Percentiles rank a stretch among this genome's conserved stretches.
phyloP scores from a whole-genome alignment of 352 stramenopile genomes.

The Thraustochytrium striatum region DNA sequence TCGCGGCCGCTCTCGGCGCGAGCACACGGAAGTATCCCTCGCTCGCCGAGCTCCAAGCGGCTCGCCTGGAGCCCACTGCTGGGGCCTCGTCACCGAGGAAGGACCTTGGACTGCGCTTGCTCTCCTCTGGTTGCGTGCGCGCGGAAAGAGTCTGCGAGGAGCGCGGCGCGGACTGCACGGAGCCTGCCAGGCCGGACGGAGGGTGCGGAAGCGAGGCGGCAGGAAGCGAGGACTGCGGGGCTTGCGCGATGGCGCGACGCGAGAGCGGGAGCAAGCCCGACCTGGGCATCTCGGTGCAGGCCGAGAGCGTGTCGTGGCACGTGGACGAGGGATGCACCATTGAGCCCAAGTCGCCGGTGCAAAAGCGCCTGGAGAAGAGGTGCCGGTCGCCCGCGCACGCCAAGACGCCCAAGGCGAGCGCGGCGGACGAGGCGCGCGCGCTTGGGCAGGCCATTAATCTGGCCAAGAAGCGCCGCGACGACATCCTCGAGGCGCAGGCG shows the following conservation, averaged over 20 bases:
- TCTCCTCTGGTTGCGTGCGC: too few relatives aligned
- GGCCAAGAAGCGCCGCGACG: slow-evolving; percentile 42
- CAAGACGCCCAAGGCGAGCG: not conserved
- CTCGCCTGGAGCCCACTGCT: too few relatives aligned
- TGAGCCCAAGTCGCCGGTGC: slow-evolving; percentile 33
- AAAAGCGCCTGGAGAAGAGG: slow-evolving; percentile 30
- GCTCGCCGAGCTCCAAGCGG: too few relatives aligned
- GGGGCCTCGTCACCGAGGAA: too few relatives aligned
- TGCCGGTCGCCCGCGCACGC: slow-evolving; percentile 17
- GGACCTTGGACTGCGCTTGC: too few relatives aligned
- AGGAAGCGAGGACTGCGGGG: not conserved
- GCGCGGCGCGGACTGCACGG: too few relatives aligned
- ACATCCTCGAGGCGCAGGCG: slow-evolving; percentile 2
- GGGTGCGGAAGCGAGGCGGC: too few relatives aligned
- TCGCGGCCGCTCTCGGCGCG: too few relatives aligned
- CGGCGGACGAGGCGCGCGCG: not conserved
- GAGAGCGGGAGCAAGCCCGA: not conserved
- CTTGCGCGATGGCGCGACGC: not conserved
- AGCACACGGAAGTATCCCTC: too few relatives aligned
- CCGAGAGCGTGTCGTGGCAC: not conserved
- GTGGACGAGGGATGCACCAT: not conserved
- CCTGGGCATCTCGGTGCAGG: not conserved
- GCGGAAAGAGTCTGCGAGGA: too few relatives aligned
- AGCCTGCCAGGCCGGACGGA: too few relatives aligned
- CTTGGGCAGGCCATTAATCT: not conserved